Conservation (phyloP, 2,329 filamentous ascomycete species). For the Laburnicola sp. region DNA sequence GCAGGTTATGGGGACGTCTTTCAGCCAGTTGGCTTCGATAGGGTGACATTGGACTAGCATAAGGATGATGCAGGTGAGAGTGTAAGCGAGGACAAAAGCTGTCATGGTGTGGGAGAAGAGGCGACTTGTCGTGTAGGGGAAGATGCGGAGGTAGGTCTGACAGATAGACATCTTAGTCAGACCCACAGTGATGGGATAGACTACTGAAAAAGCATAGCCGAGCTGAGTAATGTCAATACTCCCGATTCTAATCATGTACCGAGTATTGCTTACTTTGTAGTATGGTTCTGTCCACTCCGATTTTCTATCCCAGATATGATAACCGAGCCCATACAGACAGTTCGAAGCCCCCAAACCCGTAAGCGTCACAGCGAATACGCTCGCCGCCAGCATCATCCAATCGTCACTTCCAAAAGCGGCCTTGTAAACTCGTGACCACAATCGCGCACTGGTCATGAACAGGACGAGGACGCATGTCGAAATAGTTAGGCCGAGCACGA, state of each 20-base stretch:
- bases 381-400: conserved; percentile 3
- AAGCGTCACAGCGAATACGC: not conserved
- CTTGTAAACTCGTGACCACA: not conserved
- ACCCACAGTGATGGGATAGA: conserved; percentile 4
- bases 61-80: conserved; percentile 1
- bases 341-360: not conserved
- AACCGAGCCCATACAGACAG: conserved; percentile 6
- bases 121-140: not conserved
- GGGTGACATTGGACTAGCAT: conserved; percentile 3
- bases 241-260: not conserved
- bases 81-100: conserved; percentile 3
- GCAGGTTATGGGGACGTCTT: not conserved
- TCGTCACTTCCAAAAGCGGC: not conserved
- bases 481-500: conserved; percentile 4
- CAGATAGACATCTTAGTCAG: conserved; percentile 6
- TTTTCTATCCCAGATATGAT: conserved; percentile 2
- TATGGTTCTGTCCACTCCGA: conserved; percentile 7
- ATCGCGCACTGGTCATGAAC: not conserved
- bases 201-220: not conserved
- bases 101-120: conserved; percentile 3
- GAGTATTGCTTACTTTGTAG: conserved; percentile 1
- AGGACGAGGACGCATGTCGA: conserved; percentile 5
- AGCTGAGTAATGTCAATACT: not conserved
- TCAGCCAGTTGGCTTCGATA: conserved; percentile 1
- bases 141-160: conserved; percentile 7